Percentiles rank a stretch among this genome's conserved stretches.
phyloP scores from a whole-genome alignment of 257 asterid species.

The Ehretia macrophylla region DNA sequence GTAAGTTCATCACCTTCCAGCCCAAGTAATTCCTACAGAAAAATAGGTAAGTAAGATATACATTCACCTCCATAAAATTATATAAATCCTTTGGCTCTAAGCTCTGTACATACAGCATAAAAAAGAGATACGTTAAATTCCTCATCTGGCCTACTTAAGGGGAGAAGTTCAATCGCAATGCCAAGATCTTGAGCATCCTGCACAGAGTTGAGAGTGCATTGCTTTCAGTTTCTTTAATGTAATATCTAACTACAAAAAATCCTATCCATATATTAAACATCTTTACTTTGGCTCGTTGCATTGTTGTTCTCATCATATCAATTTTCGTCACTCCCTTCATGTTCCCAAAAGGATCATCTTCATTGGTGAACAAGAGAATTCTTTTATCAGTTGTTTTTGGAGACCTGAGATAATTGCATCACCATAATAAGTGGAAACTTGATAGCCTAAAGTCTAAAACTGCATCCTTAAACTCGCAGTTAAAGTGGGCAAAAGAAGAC shows the following conservation, averaged over 20 bases:
- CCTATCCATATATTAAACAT: neutral
- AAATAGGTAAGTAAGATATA: slow-evolving; percentile 21
- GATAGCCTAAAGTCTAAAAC: slow-evolving; percentile 5
- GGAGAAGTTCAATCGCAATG: slow-evolving; percentile 85
- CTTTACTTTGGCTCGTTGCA: slow-evolving; percentile 90
- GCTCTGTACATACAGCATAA: slow-evolving; percentile 69
- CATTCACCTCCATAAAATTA: neutral
- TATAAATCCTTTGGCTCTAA: slow-evolving; percentile 1
- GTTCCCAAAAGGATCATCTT: slow-evolving; percentile 93
- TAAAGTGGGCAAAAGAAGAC: slow-evolving; percentile 12
- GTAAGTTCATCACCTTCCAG: slow-evolving; percentile 70
- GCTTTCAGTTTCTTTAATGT: slow-evolving; percentile 6
- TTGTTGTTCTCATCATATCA: slow-evolving; percentile 92
- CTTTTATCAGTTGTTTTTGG: slow-evolving; percentile 78
- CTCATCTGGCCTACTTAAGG: slow-evolving; percentile 65
- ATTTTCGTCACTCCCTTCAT: slow-evolving; percentile 75
- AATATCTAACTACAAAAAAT: neutral
- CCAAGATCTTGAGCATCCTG: slow-evolving; percentile 98
- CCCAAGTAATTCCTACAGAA: slow-evolving; percentile 76
- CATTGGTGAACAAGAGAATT: slow-evolving; percentile 81
- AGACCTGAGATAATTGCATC: slow-evolving; percentile 48
- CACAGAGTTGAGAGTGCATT: slow-evolving; percentile 10
- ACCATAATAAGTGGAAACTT: slow-evolving; percentile 12
- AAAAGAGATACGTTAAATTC: slow-evolving; percentile 75
- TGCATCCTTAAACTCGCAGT: slow-evolving; percentile 11